phyloP scores from a whole-genome alignment of 805 yeast species.

The Cyberlindnera samutprakarnensis region DNA sequence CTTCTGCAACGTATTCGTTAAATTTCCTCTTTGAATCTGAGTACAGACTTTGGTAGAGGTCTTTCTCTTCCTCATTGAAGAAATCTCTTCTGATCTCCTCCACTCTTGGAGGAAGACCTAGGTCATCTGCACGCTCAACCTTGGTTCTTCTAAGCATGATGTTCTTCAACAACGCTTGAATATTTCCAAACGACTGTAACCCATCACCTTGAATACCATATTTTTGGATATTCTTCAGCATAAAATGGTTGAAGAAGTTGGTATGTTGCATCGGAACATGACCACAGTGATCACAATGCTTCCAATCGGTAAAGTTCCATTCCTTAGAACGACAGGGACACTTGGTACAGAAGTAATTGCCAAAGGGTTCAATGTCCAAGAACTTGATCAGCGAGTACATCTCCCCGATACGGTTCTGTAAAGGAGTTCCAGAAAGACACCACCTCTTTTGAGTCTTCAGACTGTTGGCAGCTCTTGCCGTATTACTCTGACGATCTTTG shows the following conservation, averaged over 20 bases:
- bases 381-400: conserved; percentile 87
- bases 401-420: conserved; percentile 95
- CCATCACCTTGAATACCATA: conserved; percentile 82
- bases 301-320: conserved; percentile 81
- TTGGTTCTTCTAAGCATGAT: conserved; percentile 93
- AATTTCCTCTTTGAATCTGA: conserved; percentile 82
- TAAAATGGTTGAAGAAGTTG: conserved; percentile 90
- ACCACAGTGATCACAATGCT: conserved; percentile 80
- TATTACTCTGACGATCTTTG: conserved; percentile 89
- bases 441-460: conserved; percentile 69
- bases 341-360: conserved; percentile 85
- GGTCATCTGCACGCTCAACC: conserved; percentile 92
- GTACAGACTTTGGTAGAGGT: conserved; percentile 80
- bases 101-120: conserved; percentile 93
- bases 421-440: conserved; percentile 94
- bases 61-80: conserved; percentile 94
- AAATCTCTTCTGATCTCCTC: conserved; percentile 82
- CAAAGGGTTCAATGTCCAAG: conserved; percentile 76
- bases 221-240: conserved; percentile 89
- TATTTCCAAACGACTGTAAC: conserved; percentile 62
- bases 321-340: conserved; percentile 78
- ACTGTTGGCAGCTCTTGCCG: conserved; percentile 84
- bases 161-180: conserved; percentile 66
- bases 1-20: conserved; percentile 90
- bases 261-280: conserved; percentile 94